A percentile compares a stretch with the other conserved stretches of the same genome.
Conservation (phyloP, 352 stramenopile genomes). For the Globisporangium heterothallicum region DNA sequence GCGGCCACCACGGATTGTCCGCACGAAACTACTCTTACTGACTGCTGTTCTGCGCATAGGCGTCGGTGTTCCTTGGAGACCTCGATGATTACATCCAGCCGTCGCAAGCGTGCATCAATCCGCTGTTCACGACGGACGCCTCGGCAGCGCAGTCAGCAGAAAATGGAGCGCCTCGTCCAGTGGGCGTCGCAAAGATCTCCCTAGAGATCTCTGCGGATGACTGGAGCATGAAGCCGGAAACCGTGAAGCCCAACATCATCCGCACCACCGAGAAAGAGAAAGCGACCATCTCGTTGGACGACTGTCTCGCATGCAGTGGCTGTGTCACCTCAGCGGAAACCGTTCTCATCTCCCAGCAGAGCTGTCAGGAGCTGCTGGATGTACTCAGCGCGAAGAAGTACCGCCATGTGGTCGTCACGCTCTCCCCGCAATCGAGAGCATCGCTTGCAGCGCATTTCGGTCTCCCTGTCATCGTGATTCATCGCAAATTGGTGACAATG, state of each 20-base stretch:
- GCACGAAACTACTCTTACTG: not conserved
- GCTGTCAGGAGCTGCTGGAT: slow-evolving; percentile 85
- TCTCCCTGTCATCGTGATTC: slow-evolving; percentile 53
- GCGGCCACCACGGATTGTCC: no score
- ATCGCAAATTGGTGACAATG: slow-evolving; percentile 70
- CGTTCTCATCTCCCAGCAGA: slow-evolving; percentile 97
- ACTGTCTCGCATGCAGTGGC: slow-evolving; percentile 96
- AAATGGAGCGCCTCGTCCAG: slow-evolving; percentile 7
- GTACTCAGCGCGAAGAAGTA: slow-evolving; percentile 40
- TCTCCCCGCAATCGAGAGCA: slow-evolving; percentile 85
- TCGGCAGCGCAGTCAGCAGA: slow-evolving; percentile 2
- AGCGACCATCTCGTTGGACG: slow-evolving; percentile 92
- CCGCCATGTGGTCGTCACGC: slow-evolving; percentile 74
- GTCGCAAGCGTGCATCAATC: slow-evolving; percentile 92
- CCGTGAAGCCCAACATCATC: slow-evolving; percentile 72
- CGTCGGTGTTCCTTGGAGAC: slow-evolving; percentile 91
- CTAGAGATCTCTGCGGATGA: slow-evolving; percentile 66
- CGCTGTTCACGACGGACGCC: slow-evolving; percentile 76
- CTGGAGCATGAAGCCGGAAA: slow-evolving; percentile 29
- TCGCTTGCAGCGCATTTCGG: slow-evolving; percentile 83
- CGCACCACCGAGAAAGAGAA: slow-evolving; percentile 71
- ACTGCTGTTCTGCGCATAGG: slow-evolving; percentile 20
- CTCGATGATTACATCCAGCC: slow-evolving; percentile 94
- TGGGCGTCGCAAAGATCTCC: slow-evolving; percentile 59
- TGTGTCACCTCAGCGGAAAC: slow-evolving; percentile 98